phyloP scores from a whole-genome alignment of 352 stramenopile genomes.

The Phytophthora sojae region DNA sequence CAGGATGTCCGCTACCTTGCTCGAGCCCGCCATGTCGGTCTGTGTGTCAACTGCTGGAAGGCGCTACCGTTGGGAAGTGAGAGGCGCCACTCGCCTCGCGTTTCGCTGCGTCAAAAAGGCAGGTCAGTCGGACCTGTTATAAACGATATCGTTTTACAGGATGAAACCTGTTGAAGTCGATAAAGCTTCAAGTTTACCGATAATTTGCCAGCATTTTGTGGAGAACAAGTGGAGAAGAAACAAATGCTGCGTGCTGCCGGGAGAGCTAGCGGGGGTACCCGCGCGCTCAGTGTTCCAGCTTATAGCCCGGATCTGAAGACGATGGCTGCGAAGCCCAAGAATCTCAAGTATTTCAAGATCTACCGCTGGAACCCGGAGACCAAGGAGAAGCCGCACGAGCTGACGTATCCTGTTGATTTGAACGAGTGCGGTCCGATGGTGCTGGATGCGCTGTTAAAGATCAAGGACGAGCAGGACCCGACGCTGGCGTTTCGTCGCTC shows the following conservation, averaged over 20 bases:
- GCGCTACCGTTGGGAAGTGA: conserved; percentile 22
- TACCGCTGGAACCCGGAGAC: conserved; percentile 98
- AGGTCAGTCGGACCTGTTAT: conserved; percentile 3
- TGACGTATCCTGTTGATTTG: conserved; percentile 97
- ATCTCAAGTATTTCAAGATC: conserved; percentile 99
- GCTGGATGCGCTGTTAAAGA: conserved; percentile 99
- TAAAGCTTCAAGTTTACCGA: background rate
- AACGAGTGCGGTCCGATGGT: conserved; percentile 99
- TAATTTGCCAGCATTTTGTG: conserved; percentile 21
- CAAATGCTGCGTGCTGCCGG: conserved; percentile 7
- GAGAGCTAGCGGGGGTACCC: conserved; percentile 18
- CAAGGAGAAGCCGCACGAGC: conserved; percentile 94
- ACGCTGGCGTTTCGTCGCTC: conserved; percentile 98
- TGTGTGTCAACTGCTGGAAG: conserved; percentile 13
- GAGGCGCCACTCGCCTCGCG: background rate
- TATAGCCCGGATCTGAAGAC: conserved; percentile 77
- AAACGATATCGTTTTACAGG: background rate
- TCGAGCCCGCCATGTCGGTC: conserved; percentile 27
- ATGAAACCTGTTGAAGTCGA: background rate
- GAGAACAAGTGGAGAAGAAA: conserved; percentile 3
- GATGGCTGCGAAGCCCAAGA: conserved; percentile 78
- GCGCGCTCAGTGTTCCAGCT: conserved; percentile 62
- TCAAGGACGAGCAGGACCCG: conserved; percentile 99
- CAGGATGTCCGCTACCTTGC: conserved; percentile 68
- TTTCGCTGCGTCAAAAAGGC: background rate